Evolutionary conservation across 2,329 filamentous ascomycete genomes (phyloP).

Genomic region (Alternaria ventricosa): DNA sequence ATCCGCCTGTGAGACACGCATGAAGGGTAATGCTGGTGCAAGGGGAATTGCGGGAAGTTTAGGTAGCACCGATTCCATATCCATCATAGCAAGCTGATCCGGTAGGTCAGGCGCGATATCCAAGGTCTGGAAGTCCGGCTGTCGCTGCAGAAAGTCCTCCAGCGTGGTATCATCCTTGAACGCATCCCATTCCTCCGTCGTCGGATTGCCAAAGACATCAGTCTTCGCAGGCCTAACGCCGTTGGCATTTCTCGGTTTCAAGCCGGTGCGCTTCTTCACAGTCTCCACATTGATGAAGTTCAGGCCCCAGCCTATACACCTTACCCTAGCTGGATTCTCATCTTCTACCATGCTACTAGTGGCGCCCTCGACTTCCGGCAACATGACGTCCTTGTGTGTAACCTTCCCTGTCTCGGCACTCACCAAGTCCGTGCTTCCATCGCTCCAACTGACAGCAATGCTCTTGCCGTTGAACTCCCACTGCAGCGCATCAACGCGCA

Average conservation of each 20-base stretch:
- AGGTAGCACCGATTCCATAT: conserved; percentile 46
- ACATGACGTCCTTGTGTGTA: conserved; percentile 65
- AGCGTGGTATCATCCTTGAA: conserved; percentile 43
- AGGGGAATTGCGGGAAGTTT: conserved; percentile 48
- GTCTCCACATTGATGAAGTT: conserved; percentile 61
- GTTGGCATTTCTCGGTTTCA: conserved; percentile 21
- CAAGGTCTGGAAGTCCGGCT: conserved; percentile 41
- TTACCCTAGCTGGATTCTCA: conserved; percentile 35
- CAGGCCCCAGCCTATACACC: conserved; percentile 61
- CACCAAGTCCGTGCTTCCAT: conserved; percentile 77
- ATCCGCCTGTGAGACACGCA: conserved; percentile 35
- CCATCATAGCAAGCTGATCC: conserved; percentile 50
- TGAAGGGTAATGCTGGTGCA: conserved; percentile 43
- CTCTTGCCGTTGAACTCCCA: conserved; percentile 68
- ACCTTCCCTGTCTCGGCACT: conserved; percentile 82
- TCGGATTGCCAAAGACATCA: conserved; percentile 28
- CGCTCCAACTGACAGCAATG: conserved; percentile 82
- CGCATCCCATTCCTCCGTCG: conserved; percentile 44
- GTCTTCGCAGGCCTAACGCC: conserved; percentile 11
- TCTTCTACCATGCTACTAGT: conserved; percentile 7
- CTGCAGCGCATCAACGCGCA: conserved; percentile 46
- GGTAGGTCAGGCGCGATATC: conserved; percentile 48
- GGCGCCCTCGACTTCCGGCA: conserved; percentile 12
- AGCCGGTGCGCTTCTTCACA: conserved; percentile 51
- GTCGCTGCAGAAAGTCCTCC: conserved; percentile 50